These are phyloP conservation scores for Microdochium paspali DNA, from an alignment of 2,329 filamentous ascomycete species.

Conservation along the genomic window DNA sequence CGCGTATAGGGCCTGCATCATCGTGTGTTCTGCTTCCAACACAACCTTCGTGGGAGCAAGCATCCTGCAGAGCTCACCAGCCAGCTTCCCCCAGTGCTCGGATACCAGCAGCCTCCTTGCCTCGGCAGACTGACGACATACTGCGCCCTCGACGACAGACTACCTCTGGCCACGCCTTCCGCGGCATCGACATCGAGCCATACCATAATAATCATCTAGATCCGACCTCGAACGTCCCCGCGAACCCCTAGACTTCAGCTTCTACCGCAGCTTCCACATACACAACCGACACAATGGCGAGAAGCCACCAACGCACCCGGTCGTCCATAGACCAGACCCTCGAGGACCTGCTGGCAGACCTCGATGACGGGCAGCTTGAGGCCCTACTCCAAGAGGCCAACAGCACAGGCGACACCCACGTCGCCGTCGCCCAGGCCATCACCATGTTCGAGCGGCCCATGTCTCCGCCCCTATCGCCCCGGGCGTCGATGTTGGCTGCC, in stretches of 20 bases:
- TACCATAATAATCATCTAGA: too few species aligned
- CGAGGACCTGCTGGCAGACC: slow-evolving; percentile 14
- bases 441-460: slow-evolving; percentile 13
- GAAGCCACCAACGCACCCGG: slow-evolving; percentile 11
- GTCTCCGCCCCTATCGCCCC: background rate
- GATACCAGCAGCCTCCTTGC: too few species aligned
- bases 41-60: too few species aligned
- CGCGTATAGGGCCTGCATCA: too few species aligned
- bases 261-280: background rate
- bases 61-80: too few species aligned
- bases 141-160: too few species aligned
- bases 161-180: too few species aligned
- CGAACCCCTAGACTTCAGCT: background rate
- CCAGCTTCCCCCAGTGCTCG: too few species aligned
- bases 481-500: background rate
- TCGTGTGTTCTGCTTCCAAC: too few species aligned
- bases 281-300: background rate
- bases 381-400: slow-evolving; percentile 16
- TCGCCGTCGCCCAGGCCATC: slow-evolving; percentile 16
- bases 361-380: slow-evolving; percentile 17
- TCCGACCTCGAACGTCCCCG: background rate
- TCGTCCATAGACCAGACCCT: slow-evolving; percentile 18
- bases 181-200: too few species aligned
- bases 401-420: slow-evolving; percentile 13
- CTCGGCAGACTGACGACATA: too few species aligned